phyloP scores from a whole-genome alignment of 345 rosid genomes.

The Arabidopsis suecica region DNA sequence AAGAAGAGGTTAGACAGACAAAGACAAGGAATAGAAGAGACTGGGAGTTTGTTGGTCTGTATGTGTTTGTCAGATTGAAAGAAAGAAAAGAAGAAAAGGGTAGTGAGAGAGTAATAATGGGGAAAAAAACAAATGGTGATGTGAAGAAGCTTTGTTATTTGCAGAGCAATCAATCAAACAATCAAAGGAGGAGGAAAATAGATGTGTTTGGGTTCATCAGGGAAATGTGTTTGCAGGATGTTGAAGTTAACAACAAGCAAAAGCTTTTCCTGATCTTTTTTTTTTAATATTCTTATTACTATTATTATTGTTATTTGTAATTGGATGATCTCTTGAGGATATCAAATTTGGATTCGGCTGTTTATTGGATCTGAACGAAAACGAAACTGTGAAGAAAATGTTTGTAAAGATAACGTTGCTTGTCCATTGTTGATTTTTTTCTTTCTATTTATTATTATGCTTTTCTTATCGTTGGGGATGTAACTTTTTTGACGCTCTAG shows the following conservation, averaged over 20 bases:
- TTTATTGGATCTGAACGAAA: constrained; percentile 18
- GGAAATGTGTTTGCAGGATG: constrained; percentile 34
- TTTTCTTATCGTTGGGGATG: neutral
- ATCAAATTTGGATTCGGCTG: constrained; percentile 36
- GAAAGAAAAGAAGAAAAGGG: constrained; percentile 31
- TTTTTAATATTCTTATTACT: neutral
- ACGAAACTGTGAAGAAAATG: constrained; percentile 26
- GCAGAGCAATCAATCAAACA: constrained; percentile 33
- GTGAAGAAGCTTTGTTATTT: constrained; percentile 14
- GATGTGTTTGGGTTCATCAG: constrained; percentile 28
- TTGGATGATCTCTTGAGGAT: constrained; percentile 35
- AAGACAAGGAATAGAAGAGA: constrained; percentile 32
- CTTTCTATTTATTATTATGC: neutral
- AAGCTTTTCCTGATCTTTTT: constrained; percentile 23
- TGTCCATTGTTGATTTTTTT: constrained; percentile 24
- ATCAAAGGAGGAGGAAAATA: constrained; percentile 23
- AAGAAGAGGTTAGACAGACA: constrained; percentile 17
- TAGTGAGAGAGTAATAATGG: constrained; percentile 26
- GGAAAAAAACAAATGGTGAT: neutral
- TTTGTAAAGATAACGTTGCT: constrained; percentile 35
- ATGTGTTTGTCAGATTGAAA: constrained; percentile 31
- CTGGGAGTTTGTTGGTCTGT: constrained; percentile 33
- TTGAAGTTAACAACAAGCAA: constrained; percentile 30
- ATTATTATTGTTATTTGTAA: constrained; percentile 27
- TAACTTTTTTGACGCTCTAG: no score